Percentiles rank a stretch among this genome's conserved stretches.
These are phyloP conservation scores for Boletus rubroflammeus DNA, from an alignment of 768 basidiomycete genomes.

Conservation along the genomic window DNA sequence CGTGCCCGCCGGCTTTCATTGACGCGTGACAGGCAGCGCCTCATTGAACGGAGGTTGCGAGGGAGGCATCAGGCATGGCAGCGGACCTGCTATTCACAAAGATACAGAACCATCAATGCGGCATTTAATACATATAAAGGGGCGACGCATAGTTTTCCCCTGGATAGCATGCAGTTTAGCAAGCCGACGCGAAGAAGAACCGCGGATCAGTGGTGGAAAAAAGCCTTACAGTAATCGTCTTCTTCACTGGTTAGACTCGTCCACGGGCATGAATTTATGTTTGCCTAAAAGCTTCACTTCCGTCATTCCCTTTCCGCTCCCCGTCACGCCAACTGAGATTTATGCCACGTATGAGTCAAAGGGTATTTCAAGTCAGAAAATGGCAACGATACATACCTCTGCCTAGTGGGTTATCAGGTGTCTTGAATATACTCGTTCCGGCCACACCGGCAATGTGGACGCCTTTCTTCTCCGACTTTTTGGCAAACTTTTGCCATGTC, in stretches of 20 bases:
- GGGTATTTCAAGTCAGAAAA: not conserved
- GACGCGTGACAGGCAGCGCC: conserved; percentile 14
- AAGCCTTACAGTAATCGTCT: conserved; percentile 8
- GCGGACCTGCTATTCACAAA: conserved; percentile 26
- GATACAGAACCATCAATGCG: conserved; percentile 21
- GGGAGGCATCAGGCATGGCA: conserved; percentile 7
- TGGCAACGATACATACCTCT: conserved; percentile 53
- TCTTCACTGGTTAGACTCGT: conserved; percentile 40
- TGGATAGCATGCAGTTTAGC: conserved; percentile 13
- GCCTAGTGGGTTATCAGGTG: conserved; percentile 87
- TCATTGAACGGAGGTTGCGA: conserved; percentile 7
- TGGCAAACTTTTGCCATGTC: conserved; percentile 93
- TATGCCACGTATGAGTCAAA: conserved; percentile 15
- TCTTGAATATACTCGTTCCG: conserved; percentile 92
- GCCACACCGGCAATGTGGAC: conserved; percentile 84
- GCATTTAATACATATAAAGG: conserved; percentile 17
- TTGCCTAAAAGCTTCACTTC: conserved; percentile 63
- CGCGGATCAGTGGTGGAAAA: not conserved
- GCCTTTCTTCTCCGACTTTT: conserved; percentile 92
- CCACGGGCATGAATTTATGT: conserved; percentile 63
- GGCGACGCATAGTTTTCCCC: conserved; percentile 14
- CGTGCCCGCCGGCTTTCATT: conserved; percentile 10
- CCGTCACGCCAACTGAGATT: conserved; percentile 78
- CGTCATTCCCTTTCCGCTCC: conserved; percentile 88
- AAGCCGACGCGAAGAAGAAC: not conserved